Percentiles rank a stretch among this genome's conserved stretches.
Evolutionary conservation across 2,329 filamentous ascomycete species (phyloP).

Genomic region (Grosmannia clavigera): DNA sequence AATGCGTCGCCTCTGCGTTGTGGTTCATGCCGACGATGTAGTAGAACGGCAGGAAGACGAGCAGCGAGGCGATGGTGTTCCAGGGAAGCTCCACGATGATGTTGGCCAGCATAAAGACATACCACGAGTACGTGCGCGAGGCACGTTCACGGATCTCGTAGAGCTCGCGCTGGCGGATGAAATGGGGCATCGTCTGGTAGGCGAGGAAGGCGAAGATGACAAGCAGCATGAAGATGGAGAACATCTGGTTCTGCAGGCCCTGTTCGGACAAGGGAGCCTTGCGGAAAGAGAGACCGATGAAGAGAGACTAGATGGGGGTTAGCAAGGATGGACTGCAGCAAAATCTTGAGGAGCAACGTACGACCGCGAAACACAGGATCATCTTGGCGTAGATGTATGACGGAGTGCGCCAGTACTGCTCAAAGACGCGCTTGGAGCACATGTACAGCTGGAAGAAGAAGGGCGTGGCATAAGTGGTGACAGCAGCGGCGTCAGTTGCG

Average conservation of each 20-base stretch:
- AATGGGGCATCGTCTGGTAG: slow-evolving; percentile 53
- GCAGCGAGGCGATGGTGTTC: slow-evolving; percentile 27
- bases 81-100: slow-evolving; percentile 57
- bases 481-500: neutral
- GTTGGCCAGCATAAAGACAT: slow-evolving; percentile 51
- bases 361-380: slow-evolving; percentile 30
- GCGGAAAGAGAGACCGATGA: slow-evolving; percentile 54
- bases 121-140: slow-evolving; percentile 53
- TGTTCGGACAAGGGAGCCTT: slow-evolving; percentile 42
- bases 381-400: slow-evolving; percentile 64
- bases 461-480: slow-evolving; percentile 58
- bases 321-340: neutral
- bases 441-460: slow-evolving; percentile 47
- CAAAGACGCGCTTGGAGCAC: slow-evolving; percentile 53
- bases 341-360: neutral
- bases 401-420: slow-evolving; percentile 69
- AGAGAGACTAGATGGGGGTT: slow-evolving; percentile 29
- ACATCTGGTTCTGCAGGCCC: slow-evolving; percentile 54
- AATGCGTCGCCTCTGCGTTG: slow-evolving; percentile 50
- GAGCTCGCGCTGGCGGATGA: slow-evolving; percentile 51
- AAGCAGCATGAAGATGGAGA: slow-evolving; percentile 40
- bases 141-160: slow-evolving; percentile 56
- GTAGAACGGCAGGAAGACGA: slow-evolving; percentile 48
- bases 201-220: slow-evolving; percentile 50
- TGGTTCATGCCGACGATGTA: slow-evolving; percentile 53